These are phyloP conservation scores for Diaporthe batatas DNA, from an alignment of 2,329 filamentous ascomycete species.

Conservation along the genomic window DNA sequence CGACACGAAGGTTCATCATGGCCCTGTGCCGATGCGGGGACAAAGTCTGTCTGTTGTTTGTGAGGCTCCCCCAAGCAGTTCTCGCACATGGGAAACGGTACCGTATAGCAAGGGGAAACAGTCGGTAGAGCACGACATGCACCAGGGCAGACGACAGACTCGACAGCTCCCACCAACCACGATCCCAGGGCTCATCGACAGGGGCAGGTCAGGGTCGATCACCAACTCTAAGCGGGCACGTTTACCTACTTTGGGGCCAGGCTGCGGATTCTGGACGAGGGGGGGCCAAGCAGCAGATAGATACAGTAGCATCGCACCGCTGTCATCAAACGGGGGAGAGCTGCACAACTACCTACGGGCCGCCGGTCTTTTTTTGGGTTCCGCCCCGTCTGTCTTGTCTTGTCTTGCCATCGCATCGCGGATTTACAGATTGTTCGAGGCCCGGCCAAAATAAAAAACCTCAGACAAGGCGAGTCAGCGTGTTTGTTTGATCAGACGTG, in stretches of 20 bases:
- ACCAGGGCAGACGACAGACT: neutral
- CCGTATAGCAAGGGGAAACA: too few relatives aligned
- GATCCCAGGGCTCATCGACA: conserved; percentile 1
- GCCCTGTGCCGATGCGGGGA: neutral
- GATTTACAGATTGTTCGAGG: neutral
- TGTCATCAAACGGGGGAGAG: neutral
- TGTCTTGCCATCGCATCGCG: neutral
- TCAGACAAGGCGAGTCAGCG: conserved; percentile 29
- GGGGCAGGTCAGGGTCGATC: conserved; percentile 19
- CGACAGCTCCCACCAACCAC: neutral
- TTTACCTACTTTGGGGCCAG: conserved; percentile 11
- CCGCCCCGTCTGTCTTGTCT: neutral
- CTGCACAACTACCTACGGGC: neutral
- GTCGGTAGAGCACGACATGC: neutral
- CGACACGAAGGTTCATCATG: neutral
- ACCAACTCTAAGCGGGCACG: conserved; percentile 19
- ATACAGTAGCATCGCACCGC: neutral
- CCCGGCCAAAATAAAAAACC: neutral
- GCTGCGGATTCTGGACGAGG: conserved; percentile 2
- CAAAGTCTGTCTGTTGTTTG: neutral
- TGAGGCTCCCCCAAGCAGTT: neutral
- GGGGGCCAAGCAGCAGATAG: neutral
- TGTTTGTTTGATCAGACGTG: conserved; percentile 30
- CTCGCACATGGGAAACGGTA: conserved; percentile 2
- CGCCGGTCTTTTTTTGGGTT: neutral